phyloP scores from a whole-genome alignment of 345 rosid genomes.

The Toxicodendron radicans region DNA sequence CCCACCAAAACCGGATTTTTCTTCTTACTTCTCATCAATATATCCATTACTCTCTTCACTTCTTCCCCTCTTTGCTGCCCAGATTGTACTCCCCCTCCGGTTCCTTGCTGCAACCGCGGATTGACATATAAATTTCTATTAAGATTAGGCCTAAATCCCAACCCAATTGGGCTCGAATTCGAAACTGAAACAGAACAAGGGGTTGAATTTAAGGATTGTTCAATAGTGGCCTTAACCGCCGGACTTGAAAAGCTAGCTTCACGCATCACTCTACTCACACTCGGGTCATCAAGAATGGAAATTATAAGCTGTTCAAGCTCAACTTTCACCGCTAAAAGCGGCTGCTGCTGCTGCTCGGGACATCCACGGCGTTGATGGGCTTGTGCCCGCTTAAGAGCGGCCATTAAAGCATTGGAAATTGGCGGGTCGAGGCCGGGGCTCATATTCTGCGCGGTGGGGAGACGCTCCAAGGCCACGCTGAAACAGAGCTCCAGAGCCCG shows the following conservation, averaged over 20 bases:
- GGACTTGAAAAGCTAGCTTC: conserved; percentile 99
- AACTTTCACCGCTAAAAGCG: conserved; percentile 87
- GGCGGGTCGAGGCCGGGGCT: conserved; percentile 68
- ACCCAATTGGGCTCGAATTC: conserved; percentile 45
- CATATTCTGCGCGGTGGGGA: conserved; percentile 60
- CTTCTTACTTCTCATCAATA: conserved; percentile 59
- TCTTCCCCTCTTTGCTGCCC: conserved; percentile 63
- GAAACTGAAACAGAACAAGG: conserved; percentile 33
- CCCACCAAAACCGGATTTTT: conserved; percentile 93
- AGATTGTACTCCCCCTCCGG: conserved; percentile 24
- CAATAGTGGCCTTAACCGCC: conserved; percentile 86
- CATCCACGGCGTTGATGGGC: conserved; percentile 99
- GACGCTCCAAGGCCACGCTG: conserved; percentile 95
- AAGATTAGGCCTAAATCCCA: conserved; percentile 59
- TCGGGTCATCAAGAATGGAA: conserved; percentile 96
- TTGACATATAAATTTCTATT: conserved; percentile 70
- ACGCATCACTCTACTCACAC: conserved; percentile 96
- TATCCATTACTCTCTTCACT: conserved; percentile 61
- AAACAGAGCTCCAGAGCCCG: conserved; percentile 98
- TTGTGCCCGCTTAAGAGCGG: conserved; percentile 95
- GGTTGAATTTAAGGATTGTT: conserved; percentile 64
- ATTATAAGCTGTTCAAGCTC: conserved; percentile 97
- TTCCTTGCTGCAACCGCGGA: conserved; percentile 69
- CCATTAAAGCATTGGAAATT: conserved; percentile 95
- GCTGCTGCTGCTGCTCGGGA: conserved; percentile 98